Evolutionary conservation across 225 moss, liverwort and hornwort species (phyloP).

Genomic region (Polytrichum commune): DNA sequence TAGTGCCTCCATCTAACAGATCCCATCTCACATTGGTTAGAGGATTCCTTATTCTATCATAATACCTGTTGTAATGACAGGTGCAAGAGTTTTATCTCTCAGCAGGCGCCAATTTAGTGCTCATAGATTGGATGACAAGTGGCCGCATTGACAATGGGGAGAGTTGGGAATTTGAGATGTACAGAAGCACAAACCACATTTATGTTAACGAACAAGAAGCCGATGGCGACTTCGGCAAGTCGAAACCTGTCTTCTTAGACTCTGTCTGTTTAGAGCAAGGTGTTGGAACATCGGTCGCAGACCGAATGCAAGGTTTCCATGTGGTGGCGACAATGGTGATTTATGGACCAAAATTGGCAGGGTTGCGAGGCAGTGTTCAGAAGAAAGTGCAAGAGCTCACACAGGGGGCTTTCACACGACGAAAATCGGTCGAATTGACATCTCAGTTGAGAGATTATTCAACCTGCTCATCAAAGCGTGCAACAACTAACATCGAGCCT

Average conservation of each 20-base stretch:
- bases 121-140: conserved; percentile 94
- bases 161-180: conserved; percentile 73
- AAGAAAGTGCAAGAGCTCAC: conserved; percentile 46
- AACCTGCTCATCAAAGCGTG: not conserved
- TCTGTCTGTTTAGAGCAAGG: conserved; percentile 69
- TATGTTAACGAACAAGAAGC: conserved; percentile 43
- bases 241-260: conserved; percentile 33
- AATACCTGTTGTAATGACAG: conserved; percentile 19
- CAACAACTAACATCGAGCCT: conserved; percentile 20
- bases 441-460: conserved; percentile 24
- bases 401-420: conserved; percentile 26
- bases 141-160: conserved; percentile 82
- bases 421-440: conserved; percentile 34
- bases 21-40: no score
- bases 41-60: no score
- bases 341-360: conserved; percentile 60
- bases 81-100: conserved; percentile 80
- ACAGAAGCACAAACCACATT: conserved; percentile 89
- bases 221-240: not conserved
- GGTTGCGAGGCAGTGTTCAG: conserved; percentile 18
- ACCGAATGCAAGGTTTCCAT: conserved; percentile 87
- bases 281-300: conserved; percentile 53
- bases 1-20: no score
- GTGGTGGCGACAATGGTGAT: conserved; percentile 75
- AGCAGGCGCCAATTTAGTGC: conserved; percentile 60